Conservation (phyloP, 345 rosid species). For the Eucalyptus curtisii region DNA sequence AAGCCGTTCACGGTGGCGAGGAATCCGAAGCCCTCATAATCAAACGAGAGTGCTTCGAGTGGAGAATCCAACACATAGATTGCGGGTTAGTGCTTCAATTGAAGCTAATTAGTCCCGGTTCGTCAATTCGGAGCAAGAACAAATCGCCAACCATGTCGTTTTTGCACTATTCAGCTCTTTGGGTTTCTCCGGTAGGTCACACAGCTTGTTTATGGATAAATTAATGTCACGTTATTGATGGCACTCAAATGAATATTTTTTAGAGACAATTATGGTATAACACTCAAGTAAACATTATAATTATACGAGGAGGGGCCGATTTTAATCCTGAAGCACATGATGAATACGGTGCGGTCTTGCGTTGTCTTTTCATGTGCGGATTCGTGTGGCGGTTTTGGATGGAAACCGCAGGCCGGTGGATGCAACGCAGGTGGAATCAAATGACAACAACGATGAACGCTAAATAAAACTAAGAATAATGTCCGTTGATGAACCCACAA, state of each 20-base stretch:
- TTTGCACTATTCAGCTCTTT: neutral
- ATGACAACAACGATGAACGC: neutral
- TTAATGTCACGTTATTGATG: neutral
- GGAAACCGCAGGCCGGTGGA: neutral
- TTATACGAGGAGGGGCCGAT: too few relatives aligned
- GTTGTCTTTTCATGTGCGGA: neutral
- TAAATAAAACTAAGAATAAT: too few relatives aligned
- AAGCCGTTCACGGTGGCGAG: neutral
- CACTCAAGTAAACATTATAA: too few relatives aligned
- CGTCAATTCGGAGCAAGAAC: neutral
- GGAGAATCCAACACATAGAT: neutral
- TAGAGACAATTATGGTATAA: too few relatives aligned
- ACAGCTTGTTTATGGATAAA: neutral
- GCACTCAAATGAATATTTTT: too few relatives aligned
- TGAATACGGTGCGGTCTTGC: neutral
- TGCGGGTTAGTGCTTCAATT: too few relatives aligned
- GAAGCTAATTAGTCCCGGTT: neutral
- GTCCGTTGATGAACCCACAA: neutral
- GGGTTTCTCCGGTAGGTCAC: neutral
- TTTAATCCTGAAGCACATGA: too few relatives aligned
- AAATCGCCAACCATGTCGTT: neutral
- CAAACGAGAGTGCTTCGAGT: neutral
- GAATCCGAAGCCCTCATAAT: neutral
- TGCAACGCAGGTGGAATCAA: neutral
- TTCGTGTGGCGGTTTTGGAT: neutral